Evolutionary conservation across 176 grass and related monocot species (phyloP), one percentile per base, ranked within the genome.

Genomic region (Eleusine indica): DNA sequence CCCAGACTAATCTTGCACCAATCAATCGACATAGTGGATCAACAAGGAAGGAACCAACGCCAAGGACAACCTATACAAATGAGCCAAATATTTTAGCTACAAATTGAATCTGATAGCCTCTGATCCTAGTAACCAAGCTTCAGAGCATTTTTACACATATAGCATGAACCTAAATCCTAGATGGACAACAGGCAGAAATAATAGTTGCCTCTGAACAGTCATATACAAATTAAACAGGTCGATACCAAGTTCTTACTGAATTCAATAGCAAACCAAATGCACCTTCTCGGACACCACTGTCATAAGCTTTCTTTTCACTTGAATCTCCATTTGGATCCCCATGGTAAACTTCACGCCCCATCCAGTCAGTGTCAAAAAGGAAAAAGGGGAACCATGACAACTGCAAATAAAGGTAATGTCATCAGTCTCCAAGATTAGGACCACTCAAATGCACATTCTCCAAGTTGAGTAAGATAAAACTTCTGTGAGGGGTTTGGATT

Each of bases 231-330:
- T 44, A 70, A 67, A 71, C 66, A 81, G 70, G 80, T 51, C 72
- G 85, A 74, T 80, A 28, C 64, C 1, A 29, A 80, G 78, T 81
- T 96, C 96, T 96, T 92, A 99, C 96, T 77, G 96, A 99, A 94
- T 99, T 99, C 85, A 99, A 89, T 82, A 99, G 93, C 89, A 99
- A 93, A 91, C 96, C 96, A 89, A 99, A 80, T 95, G 96, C 96
- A 90, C 96, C 96, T 99, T 96, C 96, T 96, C 93, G 92, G 30
- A 99, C 96, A 83, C 96, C 96, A 80, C 88, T 87, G 21, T 90
- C 85, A 79, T 89, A 99, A 89, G 85, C 88, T 66, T 76, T 54
- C 53, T 73, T 93, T 83, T 96, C 82, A 72, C 62, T 92, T 69
- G 68, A 39, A 57, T 96, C 86, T 21, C 96, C 96, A 72, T 90